Evolutionary conservation across 2,329 filamentous ascomycete species (phyloP).

Genomic region (Fusarium xyrophilum): DNA sequence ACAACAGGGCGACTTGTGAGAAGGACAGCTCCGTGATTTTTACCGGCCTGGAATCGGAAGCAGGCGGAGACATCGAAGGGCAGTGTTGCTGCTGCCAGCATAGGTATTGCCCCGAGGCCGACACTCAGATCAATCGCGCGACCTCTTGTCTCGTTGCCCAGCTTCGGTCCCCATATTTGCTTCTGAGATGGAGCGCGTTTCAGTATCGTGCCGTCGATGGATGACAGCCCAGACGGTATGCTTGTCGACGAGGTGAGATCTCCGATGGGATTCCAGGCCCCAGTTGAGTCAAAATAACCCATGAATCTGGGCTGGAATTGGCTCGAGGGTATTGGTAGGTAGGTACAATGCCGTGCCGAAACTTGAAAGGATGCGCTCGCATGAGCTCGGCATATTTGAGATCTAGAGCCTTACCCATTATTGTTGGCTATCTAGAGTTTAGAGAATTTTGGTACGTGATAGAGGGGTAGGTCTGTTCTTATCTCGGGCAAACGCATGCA

Average conservation of each 20-base stretch:
- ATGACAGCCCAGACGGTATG: not conserved
- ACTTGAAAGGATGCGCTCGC: not conserved
- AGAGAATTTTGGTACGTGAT: too few relatives aligned
- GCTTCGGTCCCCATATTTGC: not conserved
- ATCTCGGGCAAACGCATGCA: not conserved
- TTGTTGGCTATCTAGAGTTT: fast-evolving
- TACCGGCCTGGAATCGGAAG: not conserved
- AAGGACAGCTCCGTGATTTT: not conserved
- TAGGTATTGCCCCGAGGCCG: not conserved
- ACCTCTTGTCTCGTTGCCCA: not conserved
- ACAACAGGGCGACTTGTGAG: not conserved
- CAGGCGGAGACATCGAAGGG: not conserved
- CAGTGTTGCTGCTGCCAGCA: not conserved
- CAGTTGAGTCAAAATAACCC: not conserved
- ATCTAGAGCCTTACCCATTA: not conserved
- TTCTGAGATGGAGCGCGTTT: not conserved
- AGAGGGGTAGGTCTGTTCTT: not conserved
- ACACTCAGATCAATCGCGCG: not conserved
- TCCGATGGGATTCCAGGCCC: not conserved
- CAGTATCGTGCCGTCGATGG: not conserved
- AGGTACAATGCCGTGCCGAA: not conserved
- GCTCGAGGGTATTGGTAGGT: not conserved
- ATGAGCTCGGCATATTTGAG: not conserved
- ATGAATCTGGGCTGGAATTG: not conserved
- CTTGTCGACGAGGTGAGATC: not conserved